Evolutionary conservation across 2,329 filamentous ascomycete species (phyloP).

Genomic region (Fusarium sp.): DNA sequence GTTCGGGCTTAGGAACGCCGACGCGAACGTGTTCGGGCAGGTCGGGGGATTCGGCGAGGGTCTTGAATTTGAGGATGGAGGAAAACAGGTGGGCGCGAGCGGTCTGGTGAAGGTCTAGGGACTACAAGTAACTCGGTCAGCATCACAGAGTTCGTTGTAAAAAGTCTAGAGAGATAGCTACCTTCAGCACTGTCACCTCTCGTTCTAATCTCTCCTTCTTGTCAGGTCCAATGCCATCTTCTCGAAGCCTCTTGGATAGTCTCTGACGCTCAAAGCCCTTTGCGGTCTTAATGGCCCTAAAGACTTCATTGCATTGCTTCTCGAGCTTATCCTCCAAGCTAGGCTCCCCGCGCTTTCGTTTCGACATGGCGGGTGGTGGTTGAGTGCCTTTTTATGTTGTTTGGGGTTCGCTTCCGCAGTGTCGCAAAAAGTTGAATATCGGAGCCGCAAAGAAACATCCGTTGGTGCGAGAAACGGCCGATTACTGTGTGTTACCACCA

Average conservation of each 20-base stretch:
- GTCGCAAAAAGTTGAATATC: conserved; percentile 41
- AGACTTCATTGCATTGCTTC: conserved; percentile 72
- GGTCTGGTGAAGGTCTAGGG: conserved; percentile 71
- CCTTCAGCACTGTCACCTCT: conserved; percentile 72
- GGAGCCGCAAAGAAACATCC: conserved; percentile 59
- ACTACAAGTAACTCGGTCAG: conserved; percentile 54
- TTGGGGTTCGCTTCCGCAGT: conserved; percentile 25
- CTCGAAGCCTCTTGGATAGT: conserved; percentile 72
- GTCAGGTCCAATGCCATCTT: conserved; percentile 61
- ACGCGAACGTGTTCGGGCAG: conserved; percentile 65
- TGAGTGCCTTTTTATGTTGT: conserved; percentile 33
- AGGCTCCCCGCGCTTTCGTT: conserved; percentile 69
- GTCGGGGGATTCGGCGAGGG: conserved; percentile 65
- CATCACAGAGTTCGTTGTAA: background rate
- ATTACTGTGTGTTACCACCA: conserved; percentile 17
- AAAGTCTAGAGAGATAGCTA: conserved; percentile 23
- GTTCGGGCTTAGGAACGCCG: conserved; percentile 64
- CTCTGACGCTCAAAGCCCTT: conserved; percentile 87
- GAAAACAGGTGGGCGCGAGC: conserved; percentile 71
- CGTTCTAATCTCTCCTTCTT: conserved; percentile 74
- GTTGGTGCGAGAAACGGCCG: conserved; percentile 65
- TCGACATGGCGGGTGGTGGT: conserved; percentile 62
- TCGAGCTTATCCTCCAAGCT: conserved; percentile 67
- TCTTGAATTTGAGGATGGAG: conserved; percentile 68
- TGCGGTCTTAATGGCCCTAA: conserved; percentile 78